A percentile compares a stretch with the other conserved stretches of the same genome.
Conservation (phyloP, 2,329 filamentous ascomycete genomes). For the Xylaria sp. region DNA sequence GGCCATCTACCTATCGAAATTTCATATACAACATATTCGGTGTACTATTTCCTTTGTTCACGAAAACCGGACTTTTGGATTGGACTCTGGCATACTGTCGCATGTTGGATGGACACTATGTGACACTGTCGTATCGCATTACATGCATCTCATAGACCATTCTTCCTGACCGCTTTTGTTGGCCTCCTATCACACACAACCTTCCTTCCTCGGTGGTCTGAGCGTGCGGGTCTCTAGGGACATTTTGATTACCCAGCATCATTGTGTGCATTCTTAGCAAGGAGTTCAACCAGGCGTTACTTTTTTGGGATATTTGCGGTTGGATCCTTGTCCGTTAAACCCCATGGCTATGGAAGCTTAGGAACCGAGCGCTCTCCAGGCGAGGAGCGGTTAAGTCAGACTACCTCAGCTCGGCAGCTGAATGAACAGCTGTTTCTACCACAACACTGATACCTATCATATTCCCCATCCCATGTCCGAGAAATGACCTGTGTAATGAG, state of each 20-base stretch:
- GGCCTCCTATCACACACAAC: background rate
- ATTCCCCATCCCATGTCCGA: background rate
- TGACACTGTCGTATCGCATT: background rate
- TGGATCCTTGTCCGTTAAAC: background rate
- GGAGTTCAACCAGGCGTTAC: background rate
- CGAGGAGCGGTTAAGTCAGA: background rate
- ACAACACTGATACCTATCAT: background rate
- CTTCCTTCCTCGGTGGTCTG: background rate
- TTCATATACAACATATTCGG: background rate
- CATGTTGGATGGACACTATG: background rate
- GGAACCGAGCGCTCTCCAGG: background rate
- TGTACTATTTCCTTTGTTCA: background rate
- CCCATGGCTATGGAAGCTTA: background rate
- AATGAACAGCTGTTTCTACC: background rate
- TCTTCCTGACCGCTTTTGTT: background rate
- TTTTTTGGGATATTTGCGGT: background rate
- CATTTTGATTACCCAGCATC: background rate
- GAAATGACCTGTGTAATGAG: background rate
- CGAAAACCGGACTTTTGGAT: background rate
- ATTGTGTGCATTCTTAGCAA: slow-evolving; percentile 3
- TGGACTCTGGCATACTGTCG: background rate
- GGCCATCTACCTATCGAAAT: background rate
- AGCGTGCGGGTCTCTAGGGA: background rate
- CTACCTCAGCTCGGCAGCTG: background rate
- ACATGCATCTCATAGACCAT: background rate